Base-by-base conservation (phyloP, 2,329 filamentous ascomycete species). In the Orbilia oligospora region DNA sequence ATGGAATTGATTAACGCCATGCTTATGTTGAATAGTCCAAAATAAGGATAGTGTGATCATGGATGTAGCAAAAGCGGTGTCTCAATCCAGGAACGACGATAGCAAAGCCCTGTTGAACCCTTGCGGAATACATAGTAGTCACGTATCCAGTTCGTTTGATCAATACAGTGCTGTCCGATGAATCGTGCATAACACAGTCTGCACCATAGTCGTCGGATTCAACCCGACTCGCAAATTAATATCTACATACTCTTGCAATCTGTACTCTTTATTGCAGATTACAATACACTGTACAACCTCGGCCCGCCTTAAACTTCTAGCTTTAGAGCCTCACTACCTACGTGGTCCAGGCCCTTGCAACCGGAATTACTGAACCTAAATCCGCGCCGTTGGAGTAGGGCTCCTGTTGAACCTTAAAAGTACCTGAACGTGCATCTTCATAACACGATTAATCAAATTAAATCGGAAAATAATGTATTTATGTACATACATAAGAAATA, bases 381-480 rank as follows among this genome's bases (percentile, higher is more conserved):
- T 27, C 18, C 53, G 20, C 61, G 41, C 48, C 51, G 53, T 61
- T 18, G 18, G 66, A 6, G 61, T 66, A 58, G 69, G 61, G 20
- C 70, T n/a, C 51, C 24, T 18, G 16, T 30, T 12, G 48, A 36
- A 27, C 14, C 24, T 55, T 58, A 22, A 65, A 61, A 38, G 18
- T 5, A 55, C 16, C 9, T 41, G 12, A 3, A 30, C 27, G 27
- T 41, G 38, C 36, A 46, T 24, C 69, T 72, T 55, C 53, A 66
- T 66, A 49, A 20, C 18, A 38, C 8, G 5, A 24, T 20, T 65
- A 46, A 36, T 36, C 6, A 18, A n/a, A 30, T 33, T 63, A 36
- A 20, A 70, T 76, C 72, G 72, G 72, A 71, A 71, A 76, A 76
- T 58, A 51, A 70, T 33, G 48, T 30, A 30, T 30, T n/a, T n/a